Base-by-base conservation (phyloP, 768 basidiomycete species). In the Tulasnella sp. region DNA sequence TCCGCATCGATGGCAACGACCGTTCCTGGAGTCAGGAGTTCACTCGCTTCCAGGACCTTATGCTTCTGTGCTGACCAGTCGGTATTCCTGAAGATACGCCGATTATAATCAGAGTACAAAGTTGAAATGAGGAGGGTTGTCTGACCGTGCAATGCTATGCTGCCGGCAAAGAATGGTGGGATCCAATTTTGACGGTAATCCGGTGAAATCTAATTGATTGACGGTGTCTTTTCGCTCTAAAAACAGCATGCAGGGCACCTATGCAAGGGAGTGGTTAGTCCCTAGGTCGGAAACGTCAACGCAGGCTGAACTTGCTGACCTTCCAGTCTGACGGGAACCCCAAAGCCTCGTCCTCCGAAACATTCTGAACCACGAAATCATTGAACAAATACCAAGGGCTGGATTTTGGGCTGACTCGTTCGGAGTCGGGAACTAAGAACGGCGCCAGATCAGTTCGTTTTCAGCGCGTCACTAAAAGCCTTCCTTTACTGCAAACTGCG, bases 1-100 rank as follows among this genome's bases (percentile, higher is more conserved):
- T 99, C 97, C 1, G 97, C 96, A 80, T 99, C 97, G 78, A 99
- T 98, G 3, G 97, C 91, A 45, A 99, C 91, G 54, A 97, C 84
- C 6, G 92, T 96, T 15, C 95, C 97, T 6, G 91, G 90, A 75
- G 84, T 87, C 0, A 97, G 96, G 9, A 97, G 83, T 82, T 99
- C 97, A 19, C 90, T 88, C 25, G 85, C 84, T 17, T 84, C 83
- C 37, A 99, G 84, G 38, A 88, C 86, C 79, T 93, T 89, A 79
- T 99, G 97, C 81, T 91, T 93, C 80, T 96, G 39, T 15, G 76
- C 25, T 19, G 19, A 8, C 68, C 42, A 74, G 40, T 78, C 67
- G 34, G 72, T 71, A 49, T 77, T 38, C 36, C 77, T 78, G 71
- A 22, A 17, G 9, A n/a, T 1, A 19, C 36, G 8, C 3, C 11